Base-by-base conservation (phyloP, 2,329 filamentous ascomycete species). In the Xylaria digitata region DNA sequence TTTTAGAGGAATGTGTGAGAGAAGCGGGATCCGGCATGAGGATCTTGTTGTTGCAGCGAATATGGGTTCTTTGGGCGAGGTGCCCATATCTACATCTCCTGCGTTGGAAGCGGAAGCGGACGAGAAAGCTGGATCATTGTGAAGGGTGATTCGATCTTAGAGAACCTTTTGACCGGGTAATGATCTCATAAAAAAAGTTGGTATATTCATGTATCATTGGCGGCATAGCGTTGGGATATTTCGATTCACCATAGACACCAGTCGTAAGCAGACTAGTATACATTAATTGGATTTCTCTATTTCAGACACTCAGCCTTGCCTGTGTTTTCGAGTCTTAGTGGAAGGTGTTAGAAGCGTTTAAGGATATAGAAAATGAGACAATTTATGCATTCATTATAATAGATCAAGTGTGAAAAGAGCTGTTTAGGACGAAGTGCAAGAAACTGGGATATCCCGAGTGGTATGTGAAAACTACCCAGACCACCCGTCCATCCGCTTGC, bases 1-100 rank as follows among this genome's bases (percentile, higher is more conserved):
- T 61, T 98, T 98, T 79, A 86, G 91, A 71, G 84, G 90, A 42
- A 97, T 97, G 94, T 97, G 94, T 77, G 93, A 97, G 50, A 84
- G 92, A 56, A 94, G 92, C 75, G 93, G 93, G 1, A 96, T 97
- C 61, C 78, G 85, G 11, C 73, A 78, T 0, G 85, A 86, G 71
- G 86, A 89, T 67, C 86, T 89, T n/a, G 72, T 48, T 11, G 64
- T 59, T 8, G 40, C 57, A 1, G 53, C 60, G 11, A 40, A 19
- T 17, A 43, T 19, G 43, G 43, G 23, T 8, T 34, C 54, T 11
- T 34, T 15, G 46, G 43, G 23, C 32, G 63, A 43, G 32, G 50
- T 23, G 19, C 26, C 42, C n/a, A 37, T 11, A 9, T 7, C 54
- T 32, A 19, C 49, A 23, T 45, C 56, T 2, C 46, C 40, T 17